Evolutionary conservation across 1,284 basidiomycete genomes (phyloP), one percentile per base, ranked within the genome.

Genomic region (Volvariella volvacea): DNA sequence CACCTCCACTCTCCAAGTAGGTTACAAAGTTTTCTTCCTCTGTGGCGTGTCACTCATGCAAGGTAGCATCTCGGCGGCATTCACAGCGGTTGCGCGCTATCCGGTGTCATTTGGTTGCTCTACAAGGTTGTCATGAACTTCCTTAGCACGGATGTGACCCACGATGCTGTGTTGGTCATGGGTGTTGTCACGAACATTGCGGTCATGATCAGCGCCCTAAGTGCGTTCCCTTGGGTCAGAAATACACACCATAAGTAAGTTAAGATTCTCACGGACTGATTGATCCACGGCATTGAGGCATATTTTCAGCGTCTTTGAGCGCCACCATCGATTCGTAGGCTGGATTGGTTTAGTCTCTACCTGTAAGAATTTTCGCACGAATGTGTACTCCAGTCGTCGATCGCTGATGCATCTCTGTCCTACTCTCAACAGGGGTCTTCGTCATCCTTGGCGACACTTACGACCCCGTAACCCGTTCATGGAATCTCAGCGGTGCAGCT

Each of bases 221-320:
- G 76, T 48, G 80, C 83, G 4, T 72, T 86, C 54, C 84, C 84
- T 19, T 83, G 81, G 77, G 74, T 88, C 37, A 69, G 85, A 47
- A 87, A 86, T 54, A 77, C 74, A 2, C 80, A 86, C 54, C 84
- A 88, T 66, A 87, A 88, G 83, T 86, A 57, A 57, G 77, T 25
- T 14, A 14, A 17, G n/a, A 28, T 28, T 44, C 28, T 52, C 22
- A 57, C 42, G 32, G 39, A n/a, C 39, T 34, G 31, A 49, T 19
- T n/a, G n/a, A n/a, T n/a, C n/a, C n/a, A n/a, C n/a, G n/a, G n/a
- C 28, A 31, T 39, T 50, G 37, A 55, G 36, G 8, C 12, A 12
- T 17, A 21, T 42, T 14, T 46, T 3, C 48, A 83, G 80, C 56
- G 71, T 83, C 20, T 86, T 86, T 54, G 85, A 88, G 58, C 73